Evolutionary conservation across 2,329 filamentous ascomycete genomes (phyloP), one percentile per base, ranked within the genome.

Genomic region (Neonectria coccinea): DNA sequence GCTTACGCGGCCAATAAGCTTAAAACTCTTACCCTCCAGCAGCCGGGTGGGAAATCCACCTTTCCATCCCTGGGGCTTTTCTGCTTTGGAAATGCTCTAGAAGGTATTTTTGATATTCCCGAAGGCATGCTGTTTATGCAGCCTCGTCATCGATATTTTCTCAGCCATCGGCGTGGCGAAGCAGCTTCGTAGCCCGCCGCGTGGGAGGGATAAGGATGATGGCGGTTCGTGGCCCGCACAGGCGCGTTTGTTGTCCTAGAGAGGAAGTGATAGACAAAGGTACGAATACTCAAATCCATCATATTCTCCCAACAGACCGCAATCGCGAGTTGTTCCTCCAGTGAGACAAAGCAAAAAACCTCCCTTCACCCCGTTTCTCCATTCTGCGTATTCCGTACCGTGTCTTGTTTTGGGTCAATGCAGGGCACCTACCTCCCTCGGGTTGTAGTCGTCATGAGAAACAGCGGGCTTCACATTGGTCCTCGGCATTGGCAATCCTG

Each of bases 371-470:
- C 20, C 16, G 27, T 39, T 50, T 54, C 44, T 27, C 22, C 10
- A 27, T 51, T 18, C 41, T 45, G 39, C 41, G 41, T 59, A 18
- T 44, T 39, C 27, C 53, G 20, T 18, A 12, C 14, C 14, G 36
- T 45, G 53, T 45, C 16, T 36, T 44, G 47, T 51, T 62, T 56
- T 22, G 18, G 31, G 25, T 12, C 16, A 42, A 22, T 22, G 14
- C 36, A 39, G 14, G 36, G 36, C 36, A n/a, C 33, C 33, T 39
- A 25, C 25, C 25, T 25, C 25, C 25, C 25, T 22, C 33, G 1
- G 14, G 36, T 39, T 39, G 39, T 52, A 33, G 33, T 56, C 52
- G 59, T 62, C 59, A 62, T 45, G 52, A 41, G 54, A 62, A 57
- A 53, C 48, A 20, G 47, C 12, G 36, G 31, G 20, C 41, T 53